Evolutionary conservation across 768 basidiomycete genomes (phyloP).

Genomic region (Fomitopsis serialis): DNA sequence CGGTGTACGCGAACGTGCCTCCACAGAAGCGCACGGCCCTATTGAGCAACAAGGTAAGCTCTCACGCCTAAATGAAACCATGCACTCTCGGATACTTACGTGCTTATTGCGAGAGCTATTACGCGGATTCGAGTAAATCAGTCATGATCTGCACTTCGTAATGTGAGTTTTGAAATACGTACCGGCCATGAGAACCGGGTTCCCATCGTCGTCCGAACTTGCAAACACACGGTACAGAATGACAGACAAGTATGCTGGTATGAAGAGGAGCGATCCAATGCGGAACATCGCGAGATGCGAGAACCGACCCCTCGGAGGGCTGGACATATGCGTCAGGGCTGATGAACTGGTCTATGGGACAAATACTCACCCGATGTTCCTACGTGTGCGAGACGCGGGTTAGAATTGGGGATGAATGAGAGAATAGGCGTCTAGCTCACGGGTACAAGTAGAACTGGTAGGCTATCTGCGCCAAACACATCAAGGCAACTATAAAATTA

Average conservation of each 20-base stretch:
- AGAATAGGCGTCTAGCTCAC: slow-evolving; percentile 37
- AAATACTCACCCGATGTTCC: slow-evolving; percentile 30
- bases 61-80: background rate
- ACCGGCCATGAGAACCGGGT: slow-evolving; percentile 79
- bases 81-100: slow-evolving; percentile 43
- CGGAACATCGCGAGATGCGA: slow-evolving; percentile 90
- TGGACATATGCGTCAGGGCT: slow-evolving; percentile 19
- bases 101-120: slow-evolving; percentile 70
- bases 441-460: slow-evolving; percentile 92
- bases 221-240: slow-evolving; percentile 70
- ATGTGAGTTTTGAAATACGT: slow-evolving; percentile 20
- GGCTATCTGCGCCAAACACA: slow-evolving; percentile 91
- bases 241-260: slow-evolving; percentile 85
- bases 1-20: slow-evolving; percentile 84
- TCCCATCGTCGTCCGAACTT: slow-evolving; percentile 62
- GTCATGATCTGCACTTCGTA: slow-evolving; percentile 4
- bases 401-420: background rate
- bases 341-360: background rate
- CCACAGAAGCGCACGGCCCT: slow-evolving; percentile 89
- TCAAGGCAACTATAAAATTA: slow-evolving; percentile 63
- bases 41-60: background rate
- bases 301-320: slow-evolving; percentile 77
- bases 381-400: slow-evolving; percentile 5
- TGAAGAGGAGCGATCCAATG: slow-evolving; percentile 77
- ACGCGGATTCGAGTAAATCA: slow-evolving; percentile 5